phyloP scores from a whole-genome alignment of 2,329 filamentous ascomycete species.

The Chaetomium olivaceum region DNA sequence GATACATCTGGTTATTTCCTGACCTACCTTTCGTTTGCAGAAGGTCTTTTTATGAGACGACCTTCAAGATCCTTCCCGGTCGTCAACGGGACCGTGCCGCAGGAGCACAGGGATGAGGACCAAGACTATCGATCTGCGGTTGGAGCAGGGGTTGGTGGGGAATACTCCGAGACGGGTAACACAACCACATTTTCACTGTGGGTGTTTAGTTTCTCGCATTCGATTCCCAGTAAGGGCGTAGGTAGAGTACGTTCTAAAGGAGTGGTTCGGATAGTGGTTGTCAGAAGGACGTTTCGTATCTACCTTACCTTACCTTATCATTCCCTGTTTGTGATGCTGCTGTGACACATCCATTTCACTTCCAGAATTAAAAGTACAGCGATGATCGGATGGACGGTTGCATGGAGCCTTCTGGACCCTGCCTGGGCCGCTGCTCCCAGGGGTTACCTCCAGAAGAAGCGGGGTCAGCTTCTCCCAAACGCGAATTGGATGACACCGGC shows the following conservation, averaged over 20 bases:
- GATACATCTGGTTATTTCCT: neutral
- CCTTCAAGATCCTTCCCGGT: constrained; percentile 1
- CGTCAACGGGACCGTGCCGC: constrained; percentile 8
- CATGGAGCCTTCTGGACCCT: neutral
- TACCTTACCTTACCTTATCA: neutral
- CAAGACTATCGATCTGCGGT: neutral
- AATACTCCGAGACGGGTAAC: neutral
- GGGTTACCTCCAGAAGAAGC: neutral
- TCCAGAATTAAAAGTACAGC: neutral
- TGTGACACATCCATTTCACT: neutral
- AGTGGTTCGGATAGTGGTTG: neutral
- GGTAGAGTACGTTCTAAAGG: neutral
- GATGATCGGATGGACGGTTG: neutral
- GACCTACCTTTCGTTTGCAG: neutral
- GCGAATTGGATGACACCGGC: constrained; percentile 8
- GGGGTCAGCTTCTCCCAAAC: neutral
- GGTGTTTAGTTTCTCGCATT: too few relatives aligned
- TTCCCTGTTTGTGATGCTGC: neutral
- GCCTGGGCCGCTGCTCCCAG: neutral
- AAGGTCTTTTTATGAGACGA: neutral
- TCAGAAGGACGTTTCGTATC: neutral
- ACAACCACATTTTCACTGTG: neutral
- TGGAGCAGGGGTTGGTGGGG: neutral
- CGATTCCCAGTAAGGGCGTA: too few relatives aligned
- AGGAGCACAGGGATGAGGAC: neutral